Percentiles rank a stretch among this genome's conserved stretches.
These are phyloP conservation scores for Tagetes patula DNA, from an alignment of 129 eudicot genomes.

Conservation along the genomic window DNA sequence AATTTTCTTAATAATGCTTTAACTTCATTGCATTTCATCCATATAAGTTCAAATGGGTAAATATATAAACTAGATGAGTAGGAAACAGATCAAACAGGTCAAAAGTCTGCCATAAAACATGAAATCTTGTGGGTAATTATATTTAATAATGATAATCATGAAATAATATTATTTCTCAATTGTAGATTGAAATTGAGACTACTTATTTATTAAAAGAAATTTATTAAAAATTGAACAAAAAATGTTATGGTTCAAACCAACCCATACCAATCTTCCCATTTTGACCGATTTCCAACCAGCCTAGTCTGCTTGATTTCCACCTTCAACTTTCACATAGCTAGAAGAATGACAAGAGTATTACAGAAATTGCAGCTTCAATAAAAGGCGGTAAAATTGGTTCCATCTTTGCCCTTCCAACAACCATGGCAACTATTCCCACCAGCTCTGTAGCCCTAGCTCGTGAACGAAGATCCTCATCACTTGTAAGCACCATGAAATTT, in stretches of 20 bases:
- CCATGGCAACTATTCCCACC: constrained; percentile 98
- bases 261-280: neutral
- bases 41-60: constrained; percentile 3
- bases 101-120: neutral
- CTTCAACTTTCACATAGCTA: constrained; percentile 16
- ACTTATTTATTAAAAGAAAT: neutral
- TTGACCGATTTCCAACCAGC: neutral
- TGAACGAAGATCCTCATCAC: constrained; percentile 90
- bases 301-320: neutral
- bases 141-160: neutral
- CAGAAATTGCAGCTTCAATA: constrained; percentile 95
- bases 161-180: neutral
- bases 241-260: neutral
- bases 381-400: constrained; percentile 90
- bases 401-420: constrained; percentile 90
- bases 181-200: neutral
- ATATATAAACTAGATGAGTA: neutral
- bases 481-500: constrained; percentile 83
- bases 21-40: neutral
- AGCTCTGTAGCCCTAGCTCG: constrained; percentile 98
- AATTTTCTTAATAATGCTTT: neutral
- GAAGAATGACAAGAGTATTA: constrained; percentile 29
- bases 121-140: constrained; percentile 3
- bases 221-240: neutral
- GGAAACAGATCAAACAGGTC: too few species aligned